Conservation (phyloP, 1,284 basidiomycete species). For the Xerocomus nothofagi region DNA sequence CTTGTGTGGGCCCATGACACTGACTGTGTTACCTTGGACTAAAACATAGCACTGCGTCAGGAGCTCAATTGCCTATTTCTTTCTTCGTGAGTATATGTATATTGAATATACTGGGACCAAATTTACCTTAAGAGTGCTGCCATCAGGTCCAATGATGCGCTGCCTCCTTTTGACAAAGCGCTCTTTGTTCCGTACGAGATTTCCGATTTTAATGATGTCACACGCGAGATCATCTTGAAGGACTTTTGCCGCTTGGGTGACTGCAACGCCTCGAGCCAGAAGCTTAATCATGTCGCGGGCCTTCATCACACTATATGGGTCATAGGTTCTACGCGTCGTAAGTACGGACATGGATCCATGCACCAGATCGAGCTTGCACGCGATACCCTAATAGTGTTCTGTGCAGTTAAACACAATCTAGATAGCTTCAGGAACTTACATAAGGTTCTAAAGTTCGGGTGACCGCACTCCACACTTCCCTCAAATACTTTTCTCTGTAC, state of each 20-base stretch:
- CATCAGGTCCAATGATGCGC: conserved; percentile 95
- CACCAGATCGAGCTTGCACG: conserved; percentile 92
- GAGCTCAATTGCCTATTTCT: conserved; percentile 87
- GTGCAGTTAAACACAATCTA: conserved; percentile 1
- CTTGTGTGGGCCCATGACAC: conserved; percentile 96
- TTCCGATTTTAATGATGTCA: conserved; percentile 99
- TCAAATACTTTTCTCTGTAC: conserved; percentile 95
- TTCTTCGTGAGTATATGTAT: conserved; percentile 10
- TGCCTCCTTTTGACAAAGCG: conserved; percentile 96
- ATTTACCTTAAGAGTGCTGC: conserved; percentile 86
- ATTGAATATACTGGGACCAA: not conserved
- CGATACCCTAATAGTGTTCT: conserved; percentile 69
- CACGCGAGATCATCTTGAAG: conserved; percentile 90
- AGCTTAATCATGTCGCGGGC: conserved; percentile 96
- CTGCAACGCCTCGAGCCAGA: conserved; percentile 86
- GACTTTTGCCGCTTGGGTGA: conserved; percentile 86
- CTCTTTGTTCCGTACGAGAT: conserved; percentile 93
- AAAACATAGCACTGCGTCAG: conserved; percentile 97
- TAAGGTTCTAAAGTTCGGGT: conserved; percentile 83
- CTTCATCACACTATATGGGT: conserved; percentile 96
- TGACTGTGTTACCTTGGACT: conserved; percentile 97
- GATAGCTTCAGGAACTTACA: conserved; percentile 43
- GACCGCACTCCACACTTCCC: conserved; percentile 94
- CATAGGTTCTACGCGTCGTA: conserved; percentile 96
- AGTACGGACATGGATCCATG: conserved; percentile 97